Conservation (phyloP, 2,329 filamentous ascomycete species). For the Penicillium sp. region DNA sequence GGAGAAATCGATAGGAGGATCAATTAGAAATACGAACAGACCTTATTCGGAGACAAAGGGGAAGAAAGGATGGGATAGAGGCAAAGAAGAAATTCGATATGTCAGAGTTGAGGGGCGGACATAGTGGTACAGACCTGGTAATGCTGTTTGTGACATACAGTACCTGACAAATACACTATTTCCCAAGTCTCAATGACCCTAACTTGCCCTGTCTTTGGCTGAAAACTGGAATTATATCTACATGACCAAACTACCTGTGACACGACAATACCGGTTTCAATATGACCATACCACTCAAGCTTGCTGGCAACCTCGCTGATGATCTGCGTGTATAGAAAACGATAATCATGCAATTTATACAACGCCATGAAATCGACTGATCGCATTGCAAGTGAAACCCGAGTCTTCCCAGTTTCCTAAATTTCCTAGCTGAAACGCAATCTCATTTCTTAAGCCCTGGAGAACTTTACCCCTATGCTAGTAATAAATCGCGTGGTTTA, state of each 20-base stretch:
- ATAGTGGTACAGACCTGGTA: constrained; percentile 12
- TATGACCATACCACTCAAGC: constrained; percentile 6
- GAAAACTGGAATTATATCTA: neutral
- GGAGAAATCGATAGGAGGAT: constrained; percentile 14
- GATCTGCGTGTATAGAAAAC: constrained; percentile 9
- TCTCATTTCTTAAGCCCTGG: neutral
- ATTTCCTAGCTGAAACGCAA: neutral
- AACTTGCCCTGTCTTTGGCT: neutral
- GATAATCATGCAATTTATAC: constrained; percentile 8
- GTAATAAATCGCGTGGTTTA: constrained; percentile 24
- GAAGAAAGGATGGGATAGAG: constrained; percentile 8
- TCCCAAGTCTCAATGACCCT: neutral
- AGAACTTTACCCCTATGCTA: constrained; percentile 7
- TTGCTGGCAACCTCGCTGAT: constrained; percentile 7
- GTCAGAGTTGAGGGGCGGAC: constrained; percentile 24
- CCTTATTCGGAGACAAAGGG: neutral
- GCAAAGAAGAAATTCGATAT: constrained; percentile 21
- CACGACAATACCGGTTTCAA: neutral
- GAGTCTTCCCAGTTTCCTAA: neutral
- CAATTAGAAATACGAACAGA: neutral
- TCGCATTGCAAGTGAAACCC: neutral
- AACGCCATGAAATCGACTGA: constrained; percentile 2
- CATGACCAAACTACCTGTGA: neutral
- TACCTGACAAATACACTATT: constrained; percentile 1
- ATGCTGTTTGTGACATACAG: constrained; percentile 6